These are phyloP conservation scores for Streptanthus diversifolius DNA, from an alignment of 345 rosid genomes.

Conservation along the genomic window DNA sequence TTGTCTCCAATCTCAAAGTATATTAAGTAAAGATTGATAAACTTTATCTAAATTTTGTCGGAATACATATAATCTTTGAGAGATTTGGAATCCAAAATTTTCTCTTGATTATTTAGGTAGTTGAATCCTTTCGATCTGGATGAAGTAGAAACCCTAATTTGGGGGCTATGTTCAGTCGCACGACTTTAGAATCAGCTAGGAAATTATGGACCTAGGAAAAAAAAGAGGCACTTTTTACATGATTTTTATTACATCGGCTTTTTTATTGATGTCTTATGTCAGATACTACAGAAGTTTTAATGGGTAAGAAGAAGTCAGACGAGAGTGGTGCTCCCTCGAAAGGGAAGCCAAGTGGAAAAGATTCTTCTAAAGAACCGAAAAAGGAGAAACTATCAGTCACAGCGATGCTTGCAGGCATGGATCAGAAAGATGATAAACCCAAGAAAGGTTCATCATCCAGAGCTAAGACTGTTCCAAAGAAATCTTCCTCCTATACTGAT, in stretches of 20 bases:
- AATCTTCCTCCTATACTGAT: conserved; percentile 63
- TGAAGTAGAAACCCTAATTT: conserved; percentile 9
- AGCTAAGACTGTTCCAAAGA: conserved; percentile 44
- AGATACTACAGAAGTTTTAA: conserved; percentile 24
- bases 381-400: conserved; percentile 68
- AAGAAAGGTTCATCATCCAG: conserved; percentile 69
- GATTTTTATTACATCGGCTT: background rate
- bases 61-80: background rate
- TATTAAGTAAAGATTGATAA: background rate
- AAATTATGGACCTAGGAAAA: background rate
- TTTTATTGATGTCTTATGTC: background rate
- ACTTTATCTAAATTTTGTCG: background rate
- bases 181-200: background rate
- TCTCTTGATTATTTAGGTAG: background rate
- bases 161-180: background rate
- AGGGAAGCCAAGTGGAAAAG: conserved; percentile 51
- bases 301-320: conserved; percentile 79
- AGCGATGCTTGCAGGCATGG: conserved; percentile 84
- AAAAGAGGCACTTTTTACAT: background rate
- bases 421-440: conserved; percentile 65
- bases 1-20: background rate
- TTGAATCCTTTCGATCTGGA: conserved; percentile 2
- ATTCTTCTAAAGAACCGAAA: conserved; percentile 51
- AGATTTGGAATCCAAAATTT: background rate
- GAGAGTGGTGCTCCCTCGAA: conserved; percentile 48